These are phyloP conservation scores for Phytophthora palmivora DNA, from an alignment of 352 stramenopile genomes.

Conservation along the genomic window DNA sequence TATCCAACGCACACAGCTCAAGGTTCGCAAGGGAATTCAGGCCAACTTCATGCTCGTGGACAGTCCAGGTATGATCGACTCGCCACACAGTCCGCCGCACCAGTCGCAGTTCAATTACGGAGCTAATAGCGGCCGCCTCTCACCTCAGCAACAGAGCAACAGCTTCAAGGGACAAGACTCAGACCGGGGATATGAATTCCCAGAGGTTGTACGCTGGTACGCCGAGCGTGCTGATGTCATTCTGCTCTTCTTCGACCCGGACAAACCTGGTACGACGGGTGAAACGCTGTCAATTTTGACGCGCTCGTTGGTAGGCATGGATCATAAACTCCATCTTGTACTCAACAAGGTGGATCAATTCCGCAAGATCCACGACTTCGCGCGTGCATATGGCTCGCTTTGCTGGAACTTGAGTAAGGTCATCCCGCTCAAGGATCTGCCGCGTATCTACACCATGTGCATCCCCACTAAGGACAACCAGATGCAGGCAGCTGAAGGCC, in stretches of 20 bases:
- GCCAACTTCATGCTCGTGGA: conserved; percentile 99
- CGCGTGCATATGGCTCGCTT: conserved; percentile 97
- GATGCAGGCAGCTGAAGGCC: conserved; percentile 51
- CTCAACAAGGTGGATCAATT: conserved; percentile 99
- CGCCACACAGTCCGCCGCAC: conserved; percentile 79
- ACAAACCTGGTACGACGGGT: conserved; percentile 99
- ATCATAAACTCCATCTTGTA: conserved; percentile 99
- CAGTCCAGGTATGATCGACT: conserved; percentile 99
- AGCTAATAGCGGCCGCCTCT: conserved; percentile 29
- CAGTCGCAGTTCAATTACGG: conserved; percentile 62
- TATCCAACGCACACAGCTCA: conserved; percentile 98
- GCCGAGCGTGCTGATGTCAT: conserved; percentile 99
- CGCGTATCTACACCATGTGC: conserved; percentile 99
- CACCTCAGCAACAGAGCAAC: conserved; percentile 38
- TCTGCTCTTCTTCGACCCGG: conserved; percentile 99
- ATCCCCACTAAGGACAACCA: conserved; percentile 89
- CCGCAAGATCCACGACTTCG: conserved; percentile 99
- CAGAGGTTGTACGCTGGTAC: conserved; percentile 97
- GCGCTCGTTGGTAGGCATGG: conserved; percentile 96
- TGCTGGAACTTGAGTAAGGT: conserved; percentile 99
- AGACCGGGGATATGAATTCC: conserved; percentile 98
- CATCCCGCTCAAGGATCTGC: conserved; percentile 99
- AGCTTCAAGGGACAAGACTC: conserved; percentile 57
- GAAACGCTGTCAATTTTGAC: conserved; percentile 99
- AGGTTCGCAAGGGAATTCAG: conserved; percentile 94